Evolutionary conservation across 2,329 filamentous ascomycete genomes (phyloP), one percentile per base, ranked within the genome.

Genomic region (Juglanconis sp.): DNA sequence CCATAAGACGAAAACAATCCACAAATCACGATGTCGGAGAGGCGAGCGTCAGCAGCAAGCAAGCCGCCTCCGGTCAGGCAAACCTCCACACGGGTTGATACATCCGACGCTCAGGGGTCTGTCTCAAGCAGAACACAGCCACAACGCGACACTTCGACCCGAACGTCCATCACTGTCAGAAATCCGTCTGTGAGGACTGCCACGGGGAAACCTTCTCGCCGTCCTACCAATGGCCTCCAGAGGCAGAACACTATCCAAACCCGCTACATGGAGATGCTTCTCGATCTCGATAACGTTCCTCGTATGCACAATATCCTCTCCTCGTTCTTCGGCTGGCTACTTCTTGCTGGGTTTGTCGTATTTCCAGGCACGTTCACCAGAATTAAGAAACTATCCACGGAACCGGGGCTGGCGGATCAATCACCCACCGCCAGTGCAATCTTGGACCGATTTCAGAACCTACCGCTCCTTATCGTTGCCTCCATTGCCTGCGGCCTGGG

Each of bases 291-390:
- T 65, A 65, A 70, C 42, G 79, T 83, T 51, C 73, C 77, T 2
- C 72, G 71, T 10, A 49, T 73, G 9, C 77, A 82, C 71, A 83
- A 79, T 68, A 47, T 56, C 32, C 70, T 79, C 24, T 77, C 77
- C 55, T 71, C 73, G 8, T 65, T 74, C 30, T 79, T 74, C 59
- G 72, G 74, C 6, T 84, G 77, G 79, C 71, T 81, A 40, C 73
- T 84, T 2, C 74, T 84, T 1, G 79, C 77, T 0, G 80, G 81
- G 34, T 84, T 82, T 71, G 72, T 84, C 13, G 74, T 84, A 51
- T 76, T 82, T 44, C 80, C 81, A 0, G 80, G 78, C 3, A 81
- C 79, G 0, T 84, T 83, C 66, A 81, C 77, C 49, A 77, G 72
- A 32, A 69, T 62, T 38, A 31, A 58, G 40, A 34, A 59, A 6